Evolutionary conservation across 495 filamentous ascomycete species (phyloP).

Genomic region (Lentithecium fluviatile): DNA sequence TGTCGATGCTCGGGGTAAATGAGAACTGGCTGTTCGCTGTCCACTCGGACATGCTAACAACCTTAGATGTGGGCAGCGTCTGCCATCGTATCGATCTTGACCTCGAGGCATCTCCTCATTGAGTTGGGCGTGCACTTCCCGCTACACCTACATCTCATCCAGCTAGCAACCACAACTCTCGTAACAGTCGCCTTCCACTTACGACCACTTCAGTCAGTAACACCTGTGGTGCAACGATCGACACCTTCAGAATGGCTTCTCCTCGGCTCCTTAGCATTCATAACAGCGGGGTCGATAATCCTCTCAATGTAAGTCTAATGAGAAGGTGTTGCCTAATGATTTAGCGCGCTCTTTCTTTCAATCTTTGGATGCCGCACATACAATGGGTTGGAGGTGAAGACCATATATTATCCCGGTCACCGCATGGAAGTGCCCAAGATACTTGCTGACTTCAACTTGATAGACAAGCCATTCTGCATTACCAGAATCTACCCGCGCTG

Average conservation of each 20-base stretch:
- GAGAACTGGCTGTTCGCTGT: too few species aligned
- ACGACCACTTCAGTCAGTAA: neutral
- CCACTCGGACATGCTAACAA: too few species aligned
- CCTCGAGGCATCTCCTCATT: conserved; percentile 2
- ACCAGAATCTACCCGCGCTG: neutral
- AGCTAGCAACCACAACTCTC: neutral
- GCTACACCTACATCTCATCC: conserved; percentile 3
- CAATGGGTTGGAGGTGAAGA: too few species aligned
- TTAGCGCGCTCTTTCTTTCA: too few species aligned
- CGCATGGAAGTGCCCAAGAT: too few species aligned
- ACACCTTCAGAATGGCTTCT: neutral
- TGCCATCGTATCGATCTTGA: neutral
- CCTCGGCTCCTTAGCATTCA: neutral
- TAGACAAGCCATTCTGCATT: neutral
- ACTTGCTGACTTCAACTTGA: too few species aligned
- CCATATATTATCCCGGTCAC: too few species aligned
- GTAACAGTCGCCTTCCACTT: neutral
- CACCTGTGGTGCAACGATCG: neutral
- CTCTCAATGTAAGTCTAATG: too few species aligned
- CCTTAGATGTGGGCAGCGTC: neutral
- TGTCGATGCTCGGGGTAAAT: too few species aligned
- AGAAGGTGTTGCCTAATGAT: too few species aligned
- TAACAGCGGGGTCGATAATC: neutral
- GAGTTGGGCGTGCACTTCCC: conserved; percentile 5
- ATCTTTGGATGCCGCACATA: too few species aligned